Base-by-base conservation (phyloP, 192 early-diverging fungal genomes). In the Obelidium mucronatum region DNA sequence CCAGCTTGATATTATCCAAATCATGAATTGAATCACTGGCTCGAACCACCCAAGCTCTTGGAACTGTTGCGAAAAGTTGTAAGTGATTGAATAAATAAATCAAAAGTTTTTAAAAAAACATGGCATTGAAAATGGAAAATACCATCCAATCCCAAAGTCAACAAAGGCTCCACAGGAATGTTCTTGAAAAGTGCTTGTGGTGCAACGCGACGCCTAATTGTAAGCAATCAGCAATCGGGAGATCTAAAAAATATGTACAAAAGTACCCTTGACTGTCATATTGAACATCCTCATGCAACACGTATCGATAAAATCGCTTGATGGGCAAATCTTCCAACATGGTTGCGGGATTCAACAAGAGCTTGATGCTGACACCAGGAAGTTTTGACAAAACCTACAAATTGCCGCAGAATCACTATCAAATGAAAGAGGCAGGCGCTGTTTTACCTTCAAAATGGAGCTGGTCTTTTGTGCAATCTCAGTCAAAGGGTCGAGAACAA, bases 281-380 rank as follows among this genome's bases (percentile, higher is more conserved):
- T 34, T 76, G 75, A 2, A 90, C 88, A 42, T 86, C 80, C 2
- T 81, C 77, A 15, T 89, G 84, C 66, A 91, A 86, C 24, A 95
- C 90, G 80, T 94, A 97, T 51, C 95, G 90, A 77, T 97, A 99
- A 82, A 97, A 97, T 15, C 94, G 83, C 58, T 91, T 94, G 30
- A 97, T 76, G 0, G 96, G 95, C 4, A 95, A 74, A 62, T 93
- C 91, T 1, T 83, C 85, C 22, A 91, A 24, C 17, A 75, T 67
- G 0, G 75, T 44, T 4, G 70, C 26, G 6, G 95, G 94, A 40
- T 90, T 90, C 52, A 97, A 78, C 61, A 89, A 84, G 22, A 98
- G 76, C 48, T 91, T 80, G 3, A 97, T 79, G 62, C 85, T 83
- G 6, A 92, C 89, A 26, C 87, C 83, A 1, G 91, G 87, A 52